Conservation (phyloP, 1,284 basidiomycete genomes). For the Cryptococcus wingfieldii region DNA sequence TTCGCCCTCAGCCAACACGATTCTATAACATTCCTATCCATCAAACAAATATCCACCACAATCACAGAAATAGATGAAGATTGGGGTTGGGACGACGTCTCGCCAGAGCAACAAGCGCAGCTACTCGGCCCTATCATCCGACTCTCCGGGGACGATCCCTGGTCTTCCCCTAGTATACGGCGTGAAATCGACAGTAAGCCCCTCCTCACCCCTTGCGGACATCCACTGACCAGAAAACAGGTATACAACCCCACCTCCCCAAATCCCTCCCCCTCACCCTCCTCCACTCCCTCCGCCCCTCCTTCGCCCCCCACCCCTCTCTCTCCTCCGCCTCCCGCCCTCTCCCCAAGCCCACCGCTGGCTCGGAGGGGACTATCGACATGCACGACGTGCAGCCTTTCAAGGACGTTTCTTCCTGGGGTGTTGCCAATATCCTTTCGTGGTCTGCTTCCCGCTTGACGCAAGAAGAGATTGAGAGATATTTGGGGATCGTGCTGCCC, state of each 20-base stretch:
- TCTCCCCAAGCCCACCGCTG: conserved; percentile 25
- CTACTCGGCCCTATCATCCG: conserved; percentile 20
- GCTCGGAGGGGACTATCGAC: conserved; percentile 24
- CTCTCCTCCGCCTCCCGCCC: conserved; percentile 27
- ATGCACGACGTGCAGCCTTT: conserved; percentile 34
- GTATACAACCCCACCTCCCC: conserved; percentile 8
- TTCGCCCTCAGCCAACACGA: not conserved
- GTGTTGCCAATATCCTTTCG: conserved; percentile 29
- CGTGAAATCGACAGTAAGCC: conserved; percentile 25
- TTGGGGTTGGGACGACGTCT: conserved; percentile 17
- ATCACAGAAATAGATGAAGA: conserved; percentile 1
- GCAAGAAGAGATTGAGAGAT: conserved; percentile 20
- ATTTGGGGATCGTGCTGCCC: conserved; percentile 41
- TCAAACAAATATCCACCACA: conserved; percentile 2
- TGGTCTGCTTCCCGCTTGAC: conserved; percentile 19
- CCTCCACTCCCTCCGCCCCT: conserved; percentile 19
- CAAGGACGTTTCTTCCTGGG: conserved; percentile 31
- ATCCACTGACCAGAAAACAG: not conserved
- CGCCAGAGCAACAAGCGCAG: conserved; percentile 22
- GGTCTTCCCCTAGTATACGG: conserved; percentile 22
- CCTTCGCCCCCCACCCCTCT: conserved; percentile 30
- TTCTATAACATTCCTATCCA: conserved; percentile 7
- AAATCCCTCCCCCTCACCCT: conserved; percentile 18
- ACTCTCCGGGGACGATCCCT: conserved; percentile 29
- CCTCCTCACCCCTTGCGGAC: not conserved